phyloP scores from a whole-genome alignment of 2,329 filamentous ascomycete genomes.

The Diaporthe ampelina region DNA sequence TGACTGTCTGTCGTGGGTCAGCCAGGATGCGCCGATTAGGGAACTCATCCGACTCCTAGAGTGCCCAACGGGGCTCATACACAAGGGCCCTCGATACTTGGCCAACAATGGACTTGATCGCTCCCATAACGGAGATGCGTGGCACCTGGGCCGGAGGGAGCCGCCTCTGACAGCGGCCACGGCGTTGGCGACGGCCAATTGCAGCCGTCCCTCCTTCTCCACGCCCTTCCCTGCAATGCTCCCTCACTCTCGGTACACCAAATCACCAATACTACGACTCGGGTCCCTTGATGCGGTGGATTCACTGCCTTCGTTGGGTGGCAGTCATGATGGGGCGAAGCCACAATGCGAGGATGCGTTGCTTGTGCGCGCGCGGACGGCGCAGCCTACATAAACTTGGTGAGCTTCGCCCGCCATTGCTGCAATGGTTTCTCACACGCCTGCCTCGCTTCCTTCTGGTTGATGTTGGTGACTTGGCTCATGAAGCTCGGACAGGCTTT shows the following conservation, averaged over 20 bases:
- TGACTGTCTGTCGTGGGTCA: neutral
- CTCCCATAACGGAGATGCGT: neutral
- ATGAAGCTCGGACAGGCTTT: neutral
- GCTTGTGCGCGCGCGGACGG: no score
- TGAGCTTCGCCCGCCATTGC: neutral
- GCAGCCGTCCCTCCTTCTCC: neutral
- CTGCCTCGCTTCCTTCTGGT: no score
- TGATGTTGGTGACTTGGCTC: no score
- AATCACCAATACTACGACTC: neutral
- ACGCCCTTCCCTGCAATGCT: slow-evolving; percentile 11
- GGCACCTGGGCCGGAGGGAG: neutral
- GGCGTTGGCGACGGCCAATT: slow-evolving; percentile 10
- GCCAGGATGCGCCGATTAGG: neutral
- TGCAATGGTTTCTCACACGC: neutral
- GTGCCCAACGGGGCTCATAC: neutral
- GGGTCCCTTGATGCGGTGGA: neutral
- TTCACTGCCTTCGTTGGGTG: neutral
- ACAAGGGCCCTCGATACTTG: neutral
- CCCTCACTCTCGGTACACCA: neutral
- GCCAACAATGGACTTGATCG: neutral
- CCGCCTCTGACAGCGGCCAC: neutral
- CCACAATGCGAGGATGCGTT: neutral
- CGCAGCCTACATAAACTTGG: neutral
- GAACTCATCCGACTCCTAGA: neutral
- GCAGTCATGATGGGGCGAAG: neutral